phyloP scores from a whole-genome alignment of 257 asterid genomes.

The Misopates orontium region DNA sequence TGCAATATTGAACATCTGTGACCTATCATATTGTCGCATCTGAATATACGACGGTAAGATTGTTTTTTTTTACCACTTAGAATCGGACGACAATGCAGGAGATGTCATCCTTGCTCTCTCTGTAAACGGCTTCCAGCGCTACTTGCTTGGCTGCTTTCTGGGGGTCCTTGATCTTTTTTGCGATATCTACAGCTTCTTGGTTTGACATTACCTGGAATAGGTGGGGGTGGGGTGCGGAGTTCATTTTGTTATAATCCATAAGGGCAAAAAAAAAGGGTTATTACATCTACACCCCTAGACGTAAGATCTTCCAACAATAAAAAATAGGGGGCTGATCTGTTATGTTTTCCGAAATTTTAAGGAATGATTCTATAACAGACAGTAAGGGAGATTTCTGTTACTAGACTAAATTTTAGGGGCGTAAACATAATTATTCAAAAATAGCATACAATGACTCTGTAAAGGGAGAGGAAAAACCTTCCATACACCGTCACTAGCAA shows the following conservation, averaged over 20 bases:
- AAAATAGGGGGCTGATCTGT: too few species aligned
- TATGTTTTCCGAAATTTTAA: too few species aligned
- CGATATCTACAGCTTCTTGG: conserved; percentile 90
- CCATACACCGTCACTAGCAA: conserved; percentile 96
- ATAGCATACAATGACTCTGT: background rate
- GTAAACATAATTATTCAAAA: background rate
- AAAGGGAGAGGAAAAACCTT: conserved; percentile 47
- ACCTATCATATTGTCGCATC: conserved; percentile 23
- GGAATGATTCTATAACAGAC: too few species aligned
- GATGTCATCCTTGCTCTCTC: conserved; percentile 91
- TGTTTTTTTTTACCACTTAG: conserved; percentile 33
- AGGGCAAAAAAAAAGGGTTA: too few species aligned
- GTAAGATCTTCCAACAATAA: too few species aligned
- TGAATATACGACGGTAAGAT: conserved; percentile 30
- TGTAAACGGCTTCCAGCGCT: conserved; percentile 62
- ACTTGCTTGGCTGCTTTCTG: conserved; percentile 85
- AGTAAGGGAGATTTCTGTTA: too few species aligned
- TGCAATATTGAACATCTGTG: conserved; percentile 25
- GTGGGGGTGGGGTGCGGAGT: background rate
- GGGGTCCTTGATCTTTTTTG: conserved; percentile 70
- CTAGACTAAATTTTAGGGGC: too few species aligned
- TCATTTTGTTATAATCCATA: background rate
- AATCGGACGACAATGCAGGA: conserved; percentile 87
- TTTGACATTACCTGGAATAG: conserved; percentile 73
- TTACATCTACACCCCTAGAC: too few species aligned